Base-by-base conservation (phyloP, 2,329 filamentous ascomycete species). In the Pseudogymnoascus sp. region DNA sequence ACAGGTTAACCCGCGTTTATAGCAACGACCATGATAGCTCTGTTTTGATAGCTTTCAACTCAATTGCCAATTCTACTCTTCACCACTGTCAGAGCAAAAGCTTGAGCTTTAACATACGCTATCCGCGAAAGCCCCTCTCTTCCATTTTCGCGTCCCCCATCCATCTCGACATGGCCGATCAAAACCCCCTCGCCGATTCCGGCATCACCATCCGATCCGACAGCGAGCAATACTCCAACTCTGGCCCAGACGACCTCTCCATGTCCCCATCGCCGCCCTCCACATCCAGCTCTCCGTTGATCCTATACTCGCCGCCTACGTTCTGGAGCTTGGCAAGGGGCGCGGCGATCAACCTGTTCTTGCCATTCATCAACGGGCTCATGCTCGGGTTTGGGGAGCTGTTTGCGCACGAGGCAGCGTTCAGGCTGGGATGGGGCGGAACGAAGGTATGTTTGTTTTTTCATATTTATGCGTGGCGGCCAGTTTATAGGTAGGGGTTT, bases 341-440 rank as follows among this genome's bases (percentile, higher is more conserved):
- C 38, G 91, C 92, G 14, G 92, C 93, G 5, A 99, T 99, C 78
- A 99, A 99, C 75, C 80, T 99, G n/a, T 72, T 99, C 1, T 78
- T 99, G 18, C 95, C 95, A 0, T 99, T 99, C 72, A 86, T 99
- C 73, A 99, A 99, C 78, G 95, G 95, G 56, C 84, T 99, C 81
- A 99, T 99, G 95, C 78, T 99, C 72, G 95, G 95, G 1, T 97
- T 99, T 73, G 95, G 95, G 69, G 95, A 99, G 78, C 78, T 99
- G 61, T 93, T 99, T 76, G 95, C 95, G 62, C 95, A 99, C 73
- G 95, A 99, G 79, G 89, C 91, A 60, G 95, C 95, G 1, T 99
- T 93, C 73, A 82, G 93, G 71, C 79, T 97, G 70, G 95, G 95
- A 65, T 99, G 95, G 95, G 88, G 89, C 67, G 89, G 89, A 62